phyloP scores from a whole-genome alignment of 352 stramenopile species.

The Pythium apleroticum region DNA sequence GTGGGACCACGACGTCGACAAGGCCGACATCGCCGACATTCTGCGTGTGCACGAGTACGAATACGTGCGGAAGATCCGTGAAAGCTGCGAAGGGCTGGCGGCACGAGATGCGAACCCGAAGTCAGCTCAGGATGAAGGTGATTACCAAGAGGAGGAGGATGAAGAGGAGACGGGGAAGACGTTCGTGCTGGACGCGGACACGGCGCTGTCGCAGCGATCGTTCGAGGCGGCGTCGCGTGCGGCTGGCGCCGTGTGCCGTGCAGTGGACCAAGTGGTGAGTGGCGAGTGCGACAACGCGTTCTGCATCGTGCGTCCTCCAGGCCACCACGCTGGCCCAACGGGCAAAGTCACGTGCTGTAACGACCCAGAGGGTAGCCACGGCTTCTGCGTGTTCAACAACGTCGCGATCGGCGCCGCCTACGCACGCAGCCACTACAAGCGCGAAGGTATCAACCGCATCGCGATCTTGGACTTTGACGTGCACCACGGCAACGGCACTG shows the following conservation, averaged over 20 bases:
- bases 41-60: constrained; percentile 89
- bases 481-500: constrained; percentile 98
- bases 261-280: constrained; percentile 82
- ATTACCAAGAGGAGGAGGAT: constrained; percentile 30
- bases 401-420: constrained; percentile 97
- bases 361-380: constrained; percentile 85
- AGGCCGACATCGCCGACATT: constrained; percentile 84
- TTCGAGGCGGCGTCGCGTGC: constrained; percentile 76
- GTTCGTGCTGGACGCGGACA: constrained; percentile 72
- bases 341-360: constrained; percentile 94
- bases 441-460: constrained; percentile 90
- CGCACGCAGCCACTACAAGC: constrained; percentile 91
- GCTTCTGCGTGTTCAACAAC: constrained; percentile 99
- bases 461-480: constrained; percentile 99
- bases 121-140: background rate
- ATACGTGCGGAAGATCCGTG: constrained; percentile 80
- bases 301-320: constrained; percentile 94
- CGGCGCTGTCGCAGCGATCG: constrained; percentile 72
- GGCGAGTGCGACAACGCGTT: constrained; percentile 95
- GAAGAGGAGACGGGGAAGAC: constrained; percentile 44
- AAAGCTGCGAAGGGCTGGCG: constrained; percentile 43
- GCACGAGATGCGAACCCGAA: constrained; percentile 2
- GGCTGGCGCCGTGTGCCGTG: constrained; percentile 82
- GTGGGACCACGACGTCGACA: constrained; percentile 67
- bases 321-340: constrained; percentile 95